Evolutionary conservation across 192 early-diverging fungal species (phyloP).

Genomic region (Coemansia biformis): DNA sequence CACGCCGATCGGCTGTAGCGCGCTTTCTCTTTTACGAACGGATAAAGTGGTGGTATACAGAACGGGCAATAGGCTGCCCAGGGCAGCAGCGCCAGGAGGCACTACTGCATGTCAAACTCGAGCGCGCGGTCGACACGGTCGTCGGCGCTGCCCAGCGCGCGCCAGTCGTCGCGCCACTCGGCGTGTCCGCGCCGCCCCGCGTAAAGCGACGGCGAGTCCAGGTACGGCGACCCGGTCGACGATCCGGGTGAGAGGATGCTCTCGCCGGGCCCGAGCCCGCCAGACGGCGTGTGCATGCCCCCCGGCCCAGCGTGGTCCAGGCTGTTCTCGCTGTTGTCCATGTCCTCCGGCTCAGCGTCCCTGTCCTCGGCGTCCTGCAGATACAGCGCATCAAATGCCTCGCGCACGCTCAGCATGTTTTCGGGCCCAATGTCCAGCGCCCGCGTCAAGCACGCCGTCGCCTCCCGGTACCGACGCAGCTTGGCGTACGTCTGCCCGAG

Average conservation of each 20-base stretch:
- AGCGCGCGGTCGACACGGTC: slow-evolving; percentile 45
- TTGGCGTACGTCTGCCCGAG: slow-evolving; percentile 47
- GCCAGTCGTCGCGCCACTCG: slow-evolving; percentile 45
- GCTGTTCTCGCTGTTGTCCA: slow-evolving; percentile 8
- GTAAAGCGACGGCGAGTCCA: slow-evolving; percentile 43
- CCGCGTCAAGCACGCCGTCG: slow-evolving; percentile 37
- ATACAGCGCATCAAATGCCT: slow-evolving; percentile 50
- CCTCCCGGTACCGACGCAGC: slow-evolving; percentile 40
- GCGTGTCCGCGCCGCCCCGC: slow-evolving; percentile 16
- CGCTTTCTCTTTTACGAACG: background rate
- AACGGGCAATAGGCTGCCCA: too few relatives aligned
- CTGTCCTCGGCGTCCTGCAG: slow-evolving; percentile 18
- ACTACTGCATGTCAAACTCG: slow-evolving; percentile 31
- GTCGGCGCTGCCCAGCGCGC: slow-evolving; percentile 32
- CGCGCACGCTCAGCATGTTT: slow-evolving; percentile 40
- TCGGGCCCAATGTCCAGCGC: slow-evolving; percentile 45
- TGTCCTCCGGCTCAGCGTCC: slow-evolving; percentile 1
- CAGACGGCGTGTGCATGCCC: slow-evolving; percentile 10
- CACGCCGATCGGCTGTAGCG: slow-evolving; percentile 4
- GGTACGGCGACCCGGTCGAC: slow-evolving; percentile 28
- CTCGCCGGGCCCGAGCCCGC: slow-evolving; percentile 3
- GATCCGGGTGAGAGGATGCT: slow-evolving; percentile 15
- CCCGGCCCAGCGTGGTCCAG: background rate
- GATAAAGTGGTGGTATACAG: too few relatives aligned
- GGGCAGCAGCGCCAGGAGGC: background rate